Percentiles rank a stretch among this genome's conserved stretches.
These are phyloP conservation scores for Aspergillus floridensis DNA, from an alignment of 2,329 filamentous ascomycete genomes.

Conservation along the genomic window DNA sequence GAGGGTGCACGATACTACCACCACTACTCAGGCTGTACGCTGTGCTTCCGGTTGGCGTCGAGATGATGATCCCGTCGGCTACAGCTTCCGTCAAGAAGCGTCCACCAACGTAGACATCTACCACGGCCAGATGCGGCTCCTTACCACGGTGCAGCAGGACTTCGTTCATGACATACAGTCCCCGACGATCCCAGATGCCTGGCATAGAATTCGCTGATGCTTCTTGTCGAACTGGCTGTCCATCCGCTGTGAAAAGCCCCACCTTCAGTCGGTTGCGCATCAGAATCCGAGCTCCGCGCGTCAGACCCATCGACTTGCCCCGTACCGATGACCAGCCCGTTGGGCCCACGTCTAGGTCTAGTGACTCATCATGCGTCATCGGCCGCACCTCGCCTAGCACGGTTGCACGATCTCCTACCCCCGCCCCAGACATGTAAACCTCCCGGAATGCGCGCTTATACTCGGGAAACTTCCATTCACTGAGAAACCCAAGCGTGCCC, in stretches of 20 bases:
- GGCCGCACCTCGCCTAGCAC: conserved; percentile 46
- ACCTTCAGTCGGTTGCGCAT: conserved; percentile 85
- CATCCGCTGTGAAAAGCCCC: conserved; percentile 72
- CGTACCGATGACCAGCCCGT: conserved; percentile 69
- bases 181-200: conserved; percentile 36
- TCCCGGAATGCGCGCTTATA: conserved; percentile 90
- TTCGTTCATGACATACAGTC: conserved; percentile 82
- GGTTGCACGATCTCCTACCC: conserved; percentile 46
- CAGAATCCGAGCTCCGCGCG: conserved; percentile 74
- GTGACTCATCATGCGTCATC: conserved; percentile 21
- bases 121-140: conserved; percentile 84
- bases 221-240: conserved; percentile 52
- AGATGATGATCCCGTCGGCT: conserved; percentile 91
- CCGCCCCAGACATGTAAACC: conserved; percentile 78
- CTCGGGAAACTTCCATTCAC: conserved; percentile 93
- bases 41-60: conserved; percentile 90
- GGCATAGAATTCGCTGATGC: conserved; percentile 35
- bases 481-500: conserved; percentile 91
- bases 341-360: conserved; percentile 32
- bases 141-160: conserved; percentile 88
- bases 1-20: conserved; percentile 88
- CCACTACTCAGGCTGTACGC: conserved; percentile 93
- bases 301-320: conserved; percentile 76
- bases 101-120: conserved; percentile 86
- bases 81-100: conserved; percentile 90